Evolutionary conservation across 768 basidiomycete genomes (phyloP).

Genomic region (Agrocybe praecox): DNA sequence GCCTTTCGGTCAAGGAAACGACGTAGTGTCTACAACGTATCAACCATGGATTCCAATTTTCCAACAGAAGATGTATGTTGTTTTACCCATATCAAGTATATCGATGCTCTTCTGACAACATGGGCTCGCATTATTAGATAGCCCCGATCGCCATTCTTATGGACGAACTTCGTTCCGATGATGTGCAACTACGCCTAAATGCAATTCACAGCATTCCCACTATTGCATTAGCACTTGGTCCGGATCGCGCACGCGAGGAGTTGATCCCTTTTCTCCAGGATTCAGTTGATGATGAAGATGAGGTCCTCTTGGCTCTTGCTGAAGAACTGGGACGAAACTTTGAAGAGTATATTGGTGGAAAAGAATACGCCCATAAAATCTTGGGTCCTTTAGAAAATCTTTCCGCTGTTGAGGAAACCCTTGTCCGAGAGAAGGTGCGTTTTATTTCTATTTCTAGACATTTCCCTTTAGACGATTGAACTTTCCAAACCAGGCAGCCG

Average conservation of each 20-base stretch:
- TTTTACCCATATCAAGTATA: constrained; percentile 9
- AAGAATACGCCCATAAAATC: constrained; percentile 82
- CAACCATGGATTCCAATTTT: constrained; percentile 68
- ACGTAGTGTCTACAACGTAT: constrained; percentile 2
- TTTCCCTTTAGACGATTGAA: constrained; percentile 8
- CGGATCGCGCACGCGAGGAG: constrained; percentile 93
- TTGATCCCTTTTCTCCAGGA: constrained; percentile 97
- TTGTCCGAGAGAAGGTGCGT: constrained; percentile 93
- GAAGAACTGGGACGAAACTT: constrained; percentile 94
- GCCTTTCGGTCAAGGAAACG: constrained; percentile 3
- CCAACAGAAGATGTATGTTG: constrained; percentile 67
- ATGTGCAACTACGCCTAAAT: constrained; percentile 93
- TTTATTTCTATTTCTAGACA: constrained; percentile 13
- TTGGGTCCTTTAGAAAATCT: constrained; percentile 94
- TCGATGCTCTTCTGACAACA: constrained; percentile 21
- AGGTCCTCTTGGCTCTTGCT: constrained; percentile 92
- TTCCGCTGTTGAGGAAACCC: constrained; percentile 95
- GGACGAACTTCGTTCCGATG: constrained; percentile 98
- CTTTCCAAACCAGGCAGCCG: constrained; percentile 70
- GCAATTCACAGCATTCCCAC: constrained; percentile 98
- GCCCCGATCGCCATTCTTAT: constrained; percentile 95
- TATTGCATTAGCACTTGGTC: constrained; percentile 94
- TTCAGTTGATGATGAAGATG: constrained; percentile 99
- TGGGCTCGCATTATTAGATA: constrained; percentile 50
- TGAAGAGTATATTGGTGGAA: constrained; percentile 93